Evolutionary conservation across 2,329 filamentous ascomycete genomes (phyloP), one percentile per base, ranked within the genome.

Genomic region (Thielaviopsis populi): DNA sequence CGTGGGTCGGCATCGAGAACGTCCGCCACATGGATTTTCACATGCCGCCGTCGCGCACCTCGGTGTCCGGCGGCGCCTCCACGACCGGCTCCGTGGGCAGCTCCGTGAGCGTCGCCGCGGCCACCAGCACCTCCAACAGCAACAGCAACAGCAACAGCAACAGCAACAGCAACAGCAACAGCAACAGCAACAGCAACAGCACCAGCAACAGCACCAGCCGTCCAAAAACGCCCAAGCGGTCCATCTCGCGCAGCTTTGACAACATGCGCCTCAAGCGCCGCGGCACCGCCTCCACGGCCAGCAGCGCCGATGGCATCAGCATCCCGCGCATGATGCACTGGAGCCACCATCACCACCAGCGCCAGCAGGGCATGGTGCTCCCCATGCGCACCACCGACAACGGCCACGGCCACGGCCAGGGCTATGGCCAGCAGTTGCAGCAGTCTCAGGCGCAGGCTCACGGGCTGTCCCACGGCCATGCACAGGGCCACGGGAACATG

Each of bases 181-280:
- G 40, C 30, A 50, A 13, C 46, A 50, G 10, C 10, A 24, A 13
- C 46, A 56, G 27, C 6, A 46, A 50, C 27, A 59, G 40, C 17
- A 33, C 43, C 17, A 53, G 56, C 15, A 53, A 48, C 22, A 50
- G 41, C 13, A 27, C 27, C 40, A 53, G 33, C n/a, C 53, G 60
- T 10, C 68, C 68, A 2, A 65, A 65, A 41, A 66, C 63, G 5
- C 61, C 67, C 13, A 70, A 68, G 46, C 64, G 68, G 11, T 63
- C 64, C 13, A 46, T 68, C 7, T 66, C 66, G 5, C 65, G 63
- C 46, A 69, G 68, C 53, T 56, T 69, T 30, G 69, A 69, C 42
- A 68, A 68, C 58, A 56, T 69, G 24, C 54, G 68, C 15, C 65
- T 66, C 11, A 70, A 69, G 63, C 64, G 67, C n/a, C 68, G 65